Conservation (phyloP, 2,329 filamentous ascomycete genomes). For the Myriosclerotinia duriaeana region DNA sequence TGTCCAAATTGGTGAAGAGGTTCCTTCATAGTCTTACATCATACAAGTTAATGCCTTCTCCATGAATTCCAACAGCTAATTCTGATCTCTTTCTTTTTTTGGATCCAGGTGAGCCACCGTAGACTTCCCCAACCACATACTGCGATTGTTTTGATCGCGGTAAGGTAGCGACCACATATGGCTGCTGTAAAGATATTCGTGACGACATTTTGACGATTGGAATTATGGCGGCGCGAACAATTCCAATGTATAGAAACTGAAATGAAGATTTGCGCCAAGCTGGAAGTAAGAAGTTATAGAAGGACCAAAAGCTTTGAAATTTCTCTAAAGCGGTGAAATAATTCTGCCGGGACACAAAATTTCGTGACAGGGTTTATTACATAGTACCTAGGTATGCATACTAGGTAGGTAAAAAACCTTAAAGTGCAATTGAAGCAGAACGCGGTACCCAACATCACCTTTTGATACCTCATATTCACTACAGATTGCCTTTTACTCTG, state of each 20-base stretch:
- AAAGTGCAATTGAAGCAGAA: conserved; percentile 17
- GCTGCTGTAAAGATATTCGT: conserved; percentile 61
- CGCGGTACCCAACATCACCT: conserved; percentile 16
- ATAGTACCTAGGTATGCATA: not conserved
- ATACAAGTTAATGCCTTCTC: conserved; percentile 65
- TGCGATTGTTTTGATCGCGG: conserved; percentile 57
- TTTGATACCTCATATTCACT: conserved; percentile 3
- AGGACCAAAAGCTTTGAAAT: conserved; percentile 22
- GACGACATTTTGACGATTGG: conserved; percentile 36
- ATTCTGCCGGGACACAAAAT: conserved; percentile 15
- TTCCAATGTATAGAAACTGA: conserved; percentile 3
- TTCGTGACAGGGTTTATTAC: not conserved
- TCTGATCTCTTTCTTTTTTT: conserved; percentile 65
- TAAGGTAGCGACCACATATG: conserved; percentile 61
- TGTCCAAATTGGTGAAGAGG: conserved; percentile 15
- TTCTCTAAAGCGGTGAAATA: conserved; percentile 25
- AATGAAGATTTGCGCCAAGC: conserved; percentile 7
- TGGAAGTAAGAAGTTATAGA: not conserved
- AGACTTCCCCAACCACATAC: conserved; percentile 61
- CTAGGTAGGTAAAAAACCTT: not conserved
- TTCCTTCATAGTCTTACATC: conserved; percentile 50
- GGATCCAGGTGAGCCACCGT: conserved; percentile 55
- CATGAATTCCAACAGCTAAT: conserved; percentile 62
- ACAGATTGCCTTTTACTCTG: conserved; percentile 8
- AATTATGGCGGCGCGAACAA: conserved; percentile 9